Conservation (phyloP, 148 eudicot genomes). For the Vaccinium corymbosum region DNA sequence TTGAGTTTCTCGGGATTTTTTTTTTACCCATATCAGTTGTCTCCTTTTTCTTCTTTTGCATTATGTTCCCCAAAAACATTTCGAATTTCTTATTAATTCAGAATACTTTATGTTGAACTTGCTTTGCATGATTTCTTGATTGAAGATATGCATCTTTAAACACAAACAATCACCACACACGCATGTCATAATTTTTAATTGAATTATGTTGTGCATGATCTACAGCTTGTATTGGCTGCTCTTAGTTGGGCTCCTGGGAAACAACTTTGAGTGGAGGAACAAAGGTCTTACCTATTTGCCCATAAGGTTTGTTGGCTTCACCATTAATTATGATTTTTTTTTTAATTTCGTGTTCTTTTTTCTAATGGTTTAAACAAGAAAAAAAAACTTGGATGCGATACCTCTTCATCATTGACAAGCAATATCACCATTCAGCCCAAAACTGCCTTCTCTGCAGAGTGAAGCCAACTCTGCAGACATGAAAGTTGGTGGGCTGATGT, state of each 20-base stretch:
- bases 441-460: too few species aligned
- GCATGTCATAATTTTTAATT: too few species aligned
- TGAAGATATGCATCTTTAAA: background rate
- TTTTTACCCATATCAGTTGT: background rate
- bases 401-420: background rate
- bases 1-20: background rate
- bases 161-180: background rate
- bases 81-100: background rate
- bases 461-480: too few species aligned
- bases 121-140: background rate
- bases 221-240: background rate
- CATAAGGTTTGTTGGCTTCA: background rate
- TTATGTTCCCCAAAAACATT: background rate
- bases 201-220: background rate
- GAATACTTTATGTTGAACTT: background rate
- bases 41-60: background rate
- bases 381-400: background rate
- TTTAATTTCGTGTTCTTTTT: background rate
- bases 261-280: background rate
- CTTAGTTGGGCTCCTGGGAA: background rate
- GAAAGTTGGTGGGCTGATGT: too few species aligned
- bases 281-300: background rate
- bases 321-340: background rate
- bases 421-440: background rate
- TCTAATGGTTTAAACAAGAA: background rate